These are phyloP conservation scores for Trichoderma harzianum DNA, from an alignment of 2,329 filamentous ascomycete genomes.

Conservation along the genomic window DNA sequence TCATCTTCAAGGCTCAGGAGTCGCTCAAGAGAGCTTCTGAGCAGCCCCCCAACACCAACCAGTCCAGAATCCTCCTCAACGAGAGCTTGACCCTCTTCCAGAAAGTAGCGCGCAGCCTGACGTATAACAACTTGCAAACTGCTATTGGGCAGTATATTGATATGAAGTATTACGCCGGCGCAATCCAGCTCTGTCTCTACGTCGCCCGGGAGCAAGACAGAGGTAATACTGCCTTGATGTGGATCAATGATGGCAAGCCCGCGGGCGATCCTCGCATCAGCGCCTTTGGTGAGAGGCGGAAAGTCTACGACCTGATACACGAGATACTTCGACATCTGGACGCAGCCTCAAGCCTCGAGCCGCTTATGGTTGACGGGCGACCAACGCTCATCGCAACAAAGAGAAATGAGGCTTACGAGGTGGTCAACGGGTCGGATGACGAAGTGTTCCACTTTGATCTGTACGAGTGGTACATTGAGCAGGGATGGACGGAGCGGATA, in stretches of 20 bases:
- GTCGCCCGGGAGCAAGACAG: slow-evolving; percentile 84
- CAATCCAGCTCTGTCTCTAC: slow-evolving; percentile 79
- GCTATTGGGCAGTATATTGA: slow-evolving; percentile 76
- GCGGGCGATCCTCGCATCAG: slow-evolving; percentile 64
- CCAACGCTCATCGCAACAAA: slow-evolving; percentile 73
- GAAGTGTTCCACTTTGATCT: slow-evolving; percentile 93
- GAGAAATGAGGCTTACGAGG: slow-evolving; percentile 81
- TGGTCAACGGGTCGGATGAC: slow-evolving; percentile 83
- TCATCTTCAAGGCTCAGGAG: slow-evolving; percentile 98
- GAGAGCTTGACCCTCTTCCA: slow-evolving; percentile 87
- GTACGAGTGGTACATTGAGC: slow-evolving; percentile 95
- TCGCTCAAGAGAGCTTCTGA: slow-evolving; percentile 86
- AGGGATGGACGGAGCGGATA: slow-evolving; percentile 81
- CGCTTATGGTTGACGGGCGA: slow-evolving; percentile 73
- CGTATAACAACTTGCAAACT: slow-evolving; percentile 72
- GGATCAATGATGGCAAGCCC: slow-evolving; percentile 81
- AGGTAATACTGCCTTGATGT: slow-evolving; percentile 78
- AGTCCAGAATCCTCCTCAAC: slow-evolving; percentile 74
- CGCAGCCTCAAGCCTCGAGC: slow-evolving; percentile 61
- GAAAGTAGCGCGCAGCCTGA: slow-evolving; percentile 79
- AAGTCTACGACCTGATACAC: slow-evolving; percentile 86
- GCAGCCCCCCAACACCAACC: slow-evolving; percentile 68
- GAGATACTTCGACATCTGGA: slow-evolving; percentile 77
- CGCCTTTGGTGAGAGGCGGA: slow-evolving; percentile 67
- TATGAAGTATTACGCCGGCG: slow-evolving; percentile 88